These are phyloP conservation scores for Nitzschia palea DNA, from an alignment of 108 stramenopile species.

Conservation along the genomic window DNA sequence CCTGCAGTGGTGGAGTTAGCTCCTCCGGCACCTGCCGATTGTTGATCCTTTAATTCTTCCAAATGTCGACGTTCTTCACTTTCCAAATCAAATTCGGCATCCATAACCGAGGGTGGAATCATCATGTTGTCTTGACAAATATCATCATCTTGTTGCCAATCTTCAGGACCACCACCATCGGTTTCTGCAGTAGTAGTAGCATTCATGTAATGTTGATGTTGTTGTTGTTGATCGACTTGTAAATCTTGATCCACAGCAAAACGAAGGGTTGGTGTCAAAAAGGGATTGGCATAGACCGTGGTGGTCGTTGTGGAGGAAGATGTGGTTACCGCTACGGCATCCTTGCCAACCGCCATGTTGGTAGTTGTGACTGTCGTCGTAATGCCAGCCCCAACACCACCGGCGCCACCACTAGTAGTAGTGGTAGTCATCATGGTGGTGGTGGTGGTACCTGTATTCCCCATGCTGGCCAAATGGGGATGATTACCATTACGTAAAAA, in stretches of 20 bases:
- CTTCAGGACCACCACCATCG: too few species aligned
- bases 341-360: too few species aligned
- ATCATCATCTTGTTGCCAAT: conserved; percentile 21
- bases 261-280: conserved; percentile 24
- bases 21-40: not conserved
- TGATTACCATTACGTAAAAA: conserved; percentile 67
- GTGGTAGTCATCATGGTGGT: too few species aligned
- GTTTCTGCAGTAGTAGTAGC: conserved; percentile 25
- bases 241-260: conserved; percentile 35
- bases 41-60: conserved; percentile 25
- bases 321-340: too few species aligned
- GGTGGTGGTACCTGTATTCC: too few species aligned
- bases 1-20: not conserved
- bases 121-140: conserved; percentile 21
- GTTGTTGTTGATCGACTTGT: conserved; percentile 24
- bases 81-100: conserved; percentile 82
- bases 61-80: conserved; percentile 78
- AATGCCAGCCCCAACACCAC: too few species aligned
- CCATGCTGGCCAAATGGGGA: too few species aligned
- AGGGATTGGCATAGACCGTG: conserved; percentile 45
- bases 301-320: not conserved
- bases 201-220: conserved; percentile 10
- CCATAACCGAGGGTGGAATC: conserved; percentile 65
- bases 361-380: too few species aligned
- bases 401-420: too few species aligned